Base-by-base conservation (phyloP, 257 asterid species). In the Scutellaria minor region DNA sequence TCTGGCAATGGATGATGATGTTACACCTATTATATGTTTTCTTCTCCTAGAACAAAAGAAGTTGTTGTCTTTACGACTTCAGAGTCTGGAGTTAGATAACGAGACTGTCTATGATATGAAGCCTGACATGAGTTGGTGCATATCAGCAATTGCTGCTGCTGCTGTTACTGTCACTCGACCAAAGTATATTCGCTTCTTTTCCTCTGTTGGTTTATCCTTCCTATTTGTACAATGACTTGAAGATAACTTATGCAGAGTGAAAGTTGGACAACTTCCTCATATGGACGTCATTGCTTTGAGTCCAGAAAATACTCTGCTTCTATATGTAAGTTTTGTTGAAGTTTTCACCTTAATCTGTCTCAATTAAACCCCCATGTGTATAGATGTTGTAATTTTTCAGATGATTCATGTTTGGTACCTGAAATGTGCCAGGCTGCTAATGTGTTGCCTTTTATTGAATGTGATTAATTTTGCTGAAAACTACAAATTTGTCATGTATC, bases 71-170 rank as follows among this genome's bases (percentile, higher is more conserved):
- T 79, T 91, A 78, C 85, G 88, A 68, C 93, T 94, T 72, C 95
- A 88, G 80, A 82, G 82, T 72, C 79, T 89, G 69, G 96, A 94
- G 74, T 78, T 89, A 77, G 83, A 89, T 80, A 70, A 81, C 13
- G 93, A 88, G 85, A 87, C 82, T 73, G 79, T 83, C 54, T 91
- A 84, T 80, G 96, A 94, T 77, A 84, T 87, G 67, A 91, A 85
- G 83, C 96, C 94, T 80, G 99, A 94, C 77, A 80, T 91, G 93
- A 89, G 96, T 84, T 91, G 99, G 99, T 86, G 88, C 84, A 80
- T 94, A 77, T 82, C 93, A 31, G 97, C 99, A 75, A 79, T 89
- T 77, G 92, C 89, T 76, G 99, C 97, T 2, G 90, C 89, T 66
- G 93, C 99, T 67, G 95, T 94, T 77, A 69, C 80, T 77, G 93